phyloP scores from a whole-genome alignment of 164 flowering plant species.

The Annona cherimola region DNA sequence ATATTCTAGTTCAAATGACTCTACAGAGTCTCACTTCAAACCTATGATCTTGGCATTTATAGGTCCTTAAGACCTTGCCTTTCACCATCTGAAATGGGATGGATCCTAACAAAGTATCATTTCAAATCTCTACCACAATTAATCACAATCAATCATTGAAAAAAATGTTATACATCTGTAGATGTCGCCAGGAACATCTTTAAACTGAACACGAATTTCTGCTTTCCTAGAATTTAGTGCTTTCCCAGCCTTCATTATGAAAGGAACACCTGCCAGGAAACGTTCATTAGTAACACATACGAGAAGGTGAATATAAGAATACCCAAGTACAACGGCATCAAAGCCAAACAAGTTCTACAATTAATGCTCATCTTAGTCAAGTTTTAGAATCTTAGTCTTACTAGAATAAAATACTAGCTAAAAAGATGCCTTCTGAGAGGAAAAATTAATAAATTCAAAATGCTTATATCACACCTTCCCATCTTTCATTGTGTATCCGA shows the following conservation, averaged over 20 bases:
- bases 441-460: neutral
- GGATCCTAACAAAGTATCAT: too few relatives aligned
- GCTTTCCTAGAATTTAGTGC: conserved; percentile 93
- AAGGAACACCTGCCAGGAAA: conserved; percentile 76
- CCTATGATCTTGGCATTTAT: too few relatives aligned
- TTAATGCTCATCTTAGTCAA: neutral
- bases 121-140: too few relatives aligned
- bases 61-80: too few relatives aligned
- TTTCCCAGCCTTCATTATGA: conserved; percentile 91
- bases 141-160: too few relatives aligned
- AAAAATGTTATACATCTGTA: conserved; percentile 57
- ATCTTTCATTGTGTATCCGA: conserved; percentile 91
- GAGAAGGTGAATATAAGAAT: neutral
- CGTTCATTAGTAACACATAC: neutral
- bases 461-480: conserved; percentile 70
- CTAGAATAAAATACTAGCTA: neutral
- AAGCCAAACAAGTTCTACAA: neutral
- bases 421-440: neutral
- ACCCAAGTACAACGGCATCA: neutral
- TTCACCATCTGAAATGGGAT: too few relatives aligned
- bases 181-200: conserved; percentile 98
- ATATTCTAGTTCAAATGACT: too few relatives aligned
- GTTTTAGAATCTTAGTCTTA: neutral
- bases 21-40: too few relatives aligned
- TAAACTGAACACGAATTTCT: conserved; percentile 91